Evolutionary conservation across 768 basidiomycete species (phyloP).

Genomic region (Zangia roseola): DNA sequence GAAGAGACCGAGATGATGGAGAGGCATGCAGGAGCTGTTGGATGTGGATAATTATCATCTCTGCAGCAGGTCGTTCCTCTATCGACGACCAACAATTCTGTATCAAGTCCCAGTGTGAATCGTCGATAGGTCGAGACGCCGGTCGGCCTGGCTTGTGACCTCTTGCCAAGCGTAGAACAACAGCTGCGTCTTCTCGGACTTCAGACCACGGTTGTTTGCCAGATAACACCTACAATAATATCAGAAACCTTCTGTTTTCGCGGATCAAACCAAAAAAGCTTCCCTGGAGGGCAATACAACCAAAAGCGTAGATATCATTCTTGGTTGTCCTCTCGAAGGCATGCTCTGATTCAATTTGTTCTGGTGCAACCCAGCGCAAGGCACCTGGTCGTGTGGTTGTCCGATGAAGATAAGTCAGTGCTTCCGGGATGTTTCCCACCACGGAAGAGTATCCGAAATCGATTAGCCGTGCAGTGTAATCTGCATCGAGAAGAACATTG

Average conservation of each 20-base stretch:
- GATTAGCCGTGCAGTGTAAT: constrained; percentile 35
- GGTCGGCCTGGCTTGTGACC: constrained; percentile 2
- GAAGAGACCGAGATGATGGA: background rate
- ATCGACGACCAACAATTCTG: background rate
- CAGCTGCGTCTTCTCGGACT: background rate
- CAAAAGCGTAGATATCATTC: background rate
- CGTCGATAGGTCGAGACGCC: background rate
- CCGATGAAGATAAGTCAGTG: background rate
- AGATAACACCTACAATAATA: background rate
- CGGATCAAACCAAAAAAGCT: too few relatives aligned
- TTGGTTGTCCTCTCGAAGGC: background rate
- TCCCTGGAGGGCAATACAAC: constrained; percentile 30
- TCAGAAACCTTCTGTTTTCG: too few relatives aligned
- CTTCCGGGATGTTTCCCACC: background rate
- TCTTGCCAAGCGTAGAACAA: constrained; percentile 8
- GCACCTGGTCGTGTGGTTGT: constrained; percentile 34
- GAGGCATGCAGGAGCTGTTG: background rate
- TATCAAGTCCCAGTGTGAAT: background rate
- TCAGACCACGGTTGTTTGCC: background rate
- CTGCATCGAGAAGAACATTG: constrained; percentile 7
- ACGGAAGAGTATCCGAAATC: constrained; percentile 42
- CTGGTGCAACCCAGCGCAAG: constrained; percentile 43
- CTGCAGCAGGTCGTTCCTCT: background rate
- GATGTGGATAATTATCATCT: background rate
- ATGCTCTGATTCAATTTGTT: constrained; percentile 17